Evolutionary conservation across 2,329 filamentous ascomycete genomes (phyloP).

Genomic region (Ceratocystis diversiconidia): DNA sequence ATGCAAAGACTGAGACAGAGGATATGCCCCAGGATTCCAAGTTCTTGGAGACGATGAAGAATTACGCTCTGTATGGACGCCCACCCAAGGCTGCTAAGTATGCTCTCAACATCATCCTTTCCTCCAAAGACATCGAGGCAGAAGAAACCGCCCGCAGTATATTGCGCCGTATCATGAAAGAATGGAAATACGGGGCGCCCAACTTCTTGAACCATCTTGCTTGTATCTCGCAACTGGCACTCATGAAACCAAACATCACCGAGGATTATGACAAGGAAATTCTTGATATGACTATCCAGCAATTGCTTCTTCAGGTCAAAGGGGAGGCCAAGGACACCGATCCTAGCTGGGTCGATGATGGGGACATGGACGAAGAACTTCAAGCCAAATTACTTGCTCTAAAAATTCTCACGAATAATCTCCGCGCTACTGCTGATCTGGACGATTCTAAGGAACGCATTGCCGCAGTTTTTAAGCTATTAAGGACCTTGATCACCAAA

Average conservation of each 20-base stretch:
- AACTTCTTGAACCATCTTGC: slow-evolving; percentile 65
- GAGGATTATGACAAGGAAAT: slow-evolving; percentile 64
- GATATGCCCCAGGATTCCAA: slow-evolving; percentile 72
- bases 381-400: slow-evolving; percentile 72
- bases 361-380: slow-evolving; percentile 63
- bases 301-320: slow-evolving; percentile 58
- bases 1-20: slow-evolving; percentile 69
- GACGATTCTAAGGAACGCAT: slow-evolving; percentile 41
- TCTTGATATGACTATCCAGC: slow-evolving; percentile 59
- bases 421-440: slow-evolving; percentile 45
- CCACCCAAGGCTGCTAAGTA: slow-evolving; percentile 82
- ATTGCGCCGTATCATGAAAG: slow-evolving; percentile 58
- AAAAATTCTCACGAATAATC: slow-evolving; percentile 72
- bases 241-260: slow-evolving; percentile 58
- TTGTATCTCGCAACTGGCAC: slow-evolving; percentile 58
- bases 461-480: slow-evolving; percentile 58
- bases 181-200: slow-evolving; percentile 56
- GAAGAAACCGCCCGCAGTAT: slow-evolving; percentile 75
- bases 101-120: slow-evolving; percentile 78
- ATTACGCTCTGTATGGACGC: slow-evolving; percentile 68
- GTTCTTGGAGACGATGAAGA: slow-evolving; percentile 66
- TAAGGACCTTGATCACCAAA: slow-evolving; percentile 60
- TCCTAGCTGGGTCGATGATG: slow-evolving; percentile 53
- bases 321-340: slow-evolving; percentile 39
- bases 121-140: slow-evolving; percentile 56